Base-by-base conservation (phyloP, 164 flowering plant genomes). In the Magnolia changhungtana region DNA sequence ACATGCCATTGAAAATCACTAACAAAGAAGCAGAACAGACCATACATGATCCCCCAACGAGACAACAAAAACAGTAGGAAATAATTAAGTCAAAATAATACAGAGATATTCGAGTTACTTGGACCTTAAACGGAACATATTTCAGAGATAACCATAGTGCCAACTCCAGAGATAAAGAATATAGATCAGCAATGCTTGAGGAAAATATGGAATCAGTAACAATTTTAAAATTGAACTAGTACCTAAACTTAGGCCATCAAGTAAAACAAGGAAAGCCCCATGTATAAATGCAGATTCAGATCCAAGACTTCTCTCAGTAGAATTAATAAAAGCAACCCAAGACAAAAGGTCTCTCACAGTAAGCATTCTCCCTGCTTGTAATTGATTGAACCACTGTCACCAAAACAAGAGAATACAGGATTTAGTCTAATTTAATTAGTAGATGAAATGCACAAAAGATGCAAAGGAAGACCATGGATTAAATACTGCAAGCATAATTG, bases 161-260 rank as follows among this genome's bases (percentile, higher is more conserved):
- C 18, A 55, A 11, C 13, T 55, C 18, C 61, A 55, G 61, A 8
- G 18, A 55, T 55, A 55, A 55, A 55, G 13, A 55, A 55, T 55
- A 55, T 11, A 55, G 61, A 55, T 11, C 61, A 55, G 61, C 61
- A 55, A 11, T 55, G 61, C 61, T 55, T 11, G 3, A 55, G 61
- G 16, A 31, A 29, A 24, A 7, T 31, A 24, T 9, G 11, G 13
- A 16, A 23, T 3, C 8, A 11, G 1, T 24, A 31, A 29, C n/a
- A 67, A 21, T 67, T 24, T 7, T 64, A 21, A 64, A 11, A 50
- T n/a, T 70, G 65, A 27, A 55, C n/a, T 45, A 49, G 2, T 86
- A 91, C 99, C 99, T 80, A 96, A 84, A 84, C 86, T 88, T 61
- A 96, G 78, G 63, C 99, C 99, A 85, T 96, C 99, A 71, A 96